Percentiles rank a stretch among this genome's conserved stretches.
phyloP scores from a whole-genome alignment of 352 stramenopile species.

The Globisporangium abappressorium region DNA sequence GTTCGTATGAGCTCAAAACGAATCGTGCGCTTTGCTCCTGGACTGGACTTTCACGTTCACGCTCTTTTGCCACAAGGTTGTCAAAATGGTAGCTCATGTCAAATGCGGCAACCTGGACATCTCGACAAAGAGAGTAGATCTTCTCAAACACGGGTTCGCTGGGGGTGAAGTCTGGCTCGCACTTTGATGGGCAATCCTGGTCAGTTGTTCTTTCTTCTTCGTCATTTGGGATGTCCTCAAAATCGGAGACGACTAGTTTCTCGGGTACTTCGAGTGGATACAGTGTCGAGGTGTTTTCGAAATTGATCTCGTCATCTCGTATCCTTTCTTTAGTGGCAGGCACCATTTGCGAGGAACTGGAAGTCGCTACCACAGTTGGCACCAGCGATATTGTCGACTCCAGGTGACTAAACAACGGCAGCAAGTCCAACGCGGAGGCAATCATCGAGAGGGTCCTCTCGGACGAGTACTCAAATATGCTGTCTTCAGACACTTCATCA shows the following conservation, averaged over 20 bases:
- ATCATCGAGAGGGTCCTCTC: constrained; percentile 33
- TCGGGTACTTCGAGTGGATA: neutral
- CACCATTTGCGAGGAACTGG: constrained; percentile 8
- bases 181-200: neutral
- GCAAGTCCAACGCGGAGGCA: constrained; percentile 31
- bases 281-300: neutral
- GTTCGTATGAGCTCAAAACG: constrained; percentile 2
- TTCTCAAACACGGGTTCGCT: constrained; percentile 9
- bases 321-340: neutral
- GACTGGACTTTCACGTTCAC: neutral
- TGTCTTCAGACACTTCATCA: neutral
- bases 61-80: constrained; percentile 3
- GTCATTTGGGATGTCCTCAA: neutral
- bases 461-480: constrained; percentile 38
- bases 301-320: neutral
- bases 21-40: neutral
- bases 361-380: neutral
- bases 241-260: neutral
- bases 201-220: neutral
- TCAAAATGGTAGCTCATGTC: constrained; percentile 16
- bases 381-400: neutral
- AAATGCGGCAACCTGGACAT: constrained; percentile 18
- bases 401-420: constrained; percentile 21
- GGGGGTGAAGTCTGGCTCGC: neutral
- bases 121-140: constrained; percentile 20